Base-by-base conservation (phyloP, 352 stramenopile genomes). In the Globisporangium splendens region DNA sequence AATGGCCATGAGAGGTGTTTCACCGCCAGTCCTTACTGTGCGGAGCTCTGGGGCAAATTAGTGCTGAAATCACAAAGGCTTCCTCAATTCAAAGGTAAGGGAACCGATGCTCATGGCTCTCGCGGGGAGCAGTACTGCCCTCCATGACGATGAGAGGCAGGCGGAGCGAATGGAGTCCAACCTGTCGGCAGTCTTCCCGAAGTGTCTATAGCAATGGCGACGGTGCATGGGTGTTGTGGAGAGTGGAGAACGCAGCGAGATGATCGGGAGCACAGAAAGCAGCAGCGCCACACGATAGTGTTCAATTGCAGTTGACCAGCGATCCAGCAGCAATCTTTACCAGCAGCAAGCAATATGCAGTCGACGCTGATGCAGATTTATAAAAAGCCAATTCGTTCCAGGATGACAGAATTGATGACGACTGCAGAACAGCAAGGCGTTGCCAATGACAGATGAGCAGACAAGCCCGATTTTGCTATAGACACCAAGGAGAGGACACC, bases 41-140 rank as follows among this genome's bases (percentile, higher is more conserved):
- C 28, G 8, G 21, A 18, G 43, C 10, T 38, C 42, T 47, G 22
- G 50, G 50, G 64, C 58, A 56, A 75, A 72, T 61, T 86, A 91
- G 81, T 89, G 81, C 81, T 89, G 73, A 88, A 91, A 91, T 87
- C 80, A 88, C 80, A 86, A 88, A 91, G 73, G 80, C 77, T 88
- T 88, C 80, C 80, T 89, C 80, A 86, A 86, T 77, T 78, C 66
- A 77, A 85, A 88, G 76, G 78, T 86, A 84, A 77, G 71, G 55
- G 51, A 69, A 59, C 48, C 52, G n/a, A 49, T 28, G 46, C 50
- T 12, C n/a, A 55, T 49, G 44, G 20, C 35, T 35, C 24, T 20
- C 10, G 31, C 2, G 20, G 47, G 15, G n/a, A n/a, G n/a, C n/a
- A n/a, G n/a, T n/a, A n/a, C n/a, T 10, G 24, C 28, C 17, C 15